These are phyloP conservation scores for Poteriospumella lacustris DNA, from an alignment of 108 stramenopile genomes.

Conservation along the genomic window DNA sequence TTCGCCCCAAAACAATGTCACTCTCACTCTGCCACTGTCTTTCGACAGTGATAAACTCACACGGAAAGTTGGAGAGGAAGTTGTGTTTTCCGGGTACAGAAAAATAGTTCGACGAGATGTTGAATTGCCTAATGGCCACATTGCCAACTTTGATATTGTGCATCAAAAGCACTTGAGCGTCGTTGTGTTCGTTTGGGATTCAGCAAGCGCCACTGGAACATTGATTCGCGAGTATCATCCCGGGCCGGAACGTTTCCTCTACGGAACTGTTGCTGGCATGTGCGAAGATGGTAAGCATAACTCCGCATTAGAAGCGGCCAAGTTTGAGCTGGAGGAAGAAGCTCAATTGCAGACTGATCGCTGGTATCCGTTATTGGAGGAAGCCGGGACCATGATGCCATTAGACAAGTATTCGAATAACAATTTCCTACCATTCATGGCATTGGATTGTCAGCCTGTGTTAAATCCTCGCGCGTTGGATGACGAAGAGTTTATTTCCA, in stretches of 20 bases:
- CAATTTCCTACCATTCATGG: neutral
- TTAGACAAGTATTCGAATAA: conserved; percentile 14
- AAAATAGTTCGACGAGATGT: neutral
- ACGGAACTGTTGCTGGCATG: conserved; percentile 14
- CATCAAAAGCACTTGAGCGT: neutral
- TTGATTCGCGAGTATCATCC: conserved; percentile 10
- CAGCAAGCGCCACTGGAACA: neutral
- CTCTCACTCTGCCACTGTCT: too few species aligned
- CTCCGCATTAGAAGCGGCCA: neutral
- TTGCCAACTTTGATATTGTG: neutral
- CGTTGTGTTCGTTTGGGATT: neutral
- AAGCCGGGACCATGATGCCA: neutral
- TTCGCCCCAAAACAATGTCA: too few species aligned
- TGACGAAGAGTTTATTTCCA: neutral
- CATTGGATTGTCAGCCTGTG: neutral
- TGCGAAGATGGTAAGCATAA: neutral
- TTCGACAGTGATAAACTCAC: too few species aligned
- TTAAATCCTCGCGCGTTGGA: neutral
- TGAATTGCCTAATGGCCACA: neutral
- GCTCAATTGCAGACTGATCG: neutral
- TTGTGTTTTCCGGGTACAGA: neutral
- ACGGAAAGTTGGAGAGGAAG: neutral
- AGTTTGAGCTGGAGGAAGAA: conserved; percentile 15
- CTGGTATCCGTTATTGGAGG: neutral
- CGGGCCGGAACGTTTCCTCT: neutral